phyloP scores from a whole-genome alignment of 108 stramenopile species.

The Pseudonitzschia delicatissima region DNA sequence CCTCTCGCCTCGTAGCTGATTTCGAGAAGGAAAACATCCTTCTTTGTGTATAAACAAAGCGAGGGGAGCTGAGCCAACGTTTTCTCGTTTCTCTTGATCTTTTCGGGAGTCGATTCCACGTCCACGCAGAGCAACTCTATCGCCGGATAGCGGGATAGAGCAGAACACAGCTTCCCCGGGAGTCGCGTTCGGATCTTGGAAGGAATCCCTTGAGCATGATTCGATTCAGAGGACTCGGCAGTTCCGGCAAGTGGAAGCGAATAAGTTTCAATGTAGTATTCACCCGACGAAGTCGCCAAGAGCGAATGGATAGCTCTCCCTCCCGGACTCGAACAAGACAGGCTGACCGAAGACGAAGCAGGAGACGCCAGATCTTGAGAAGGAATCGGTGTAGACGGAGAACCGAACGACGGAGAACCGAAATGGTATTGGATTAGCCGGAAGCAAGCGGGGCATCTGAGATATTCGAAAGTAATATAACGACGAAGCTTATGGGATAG shows the following conservation, averaged over 20 bases:
- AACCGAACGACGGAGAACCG: not conserved
- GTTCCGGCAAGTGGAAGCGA: constrained; percentile 47
- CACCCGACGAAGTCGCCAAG: constrained; percentile 3
- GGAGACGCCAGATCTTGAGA: no score
- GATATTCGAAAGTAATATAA: no score
- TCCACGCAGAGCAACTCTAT: constrained; percentile 65
- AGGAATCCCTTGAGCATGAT: constrained; percentile 3
- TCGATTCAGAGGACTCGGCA: constrained; percentile 12
- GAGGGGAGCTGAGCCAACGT: constrained; percentile 31
- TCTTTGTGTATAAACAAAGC: constrained; percentile 68
- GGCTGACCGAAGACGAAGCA: constrained; percentile 30
- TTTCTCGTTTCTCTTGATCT: not conserved
- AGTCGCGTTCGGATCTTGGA: constrained; percentile 31
- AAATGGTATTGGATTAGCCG: constrained; percentile 4
- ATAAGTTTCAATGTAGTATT: constrained; percentile 45
- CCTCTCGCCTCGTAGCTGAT: constrained; percentile 29
- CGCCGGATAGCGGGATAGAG: constrained; percentile 52
- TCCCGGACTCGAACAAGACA: constrained; percentile 61
- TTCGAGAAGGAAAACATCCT: constrained; percentile 60
- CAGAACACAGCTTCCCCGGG: constrained; percentile 31
- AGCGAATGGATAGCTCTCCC: constrained; percentile 61
- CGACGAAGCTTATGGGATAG: no score
- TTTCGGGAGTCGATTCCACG: constrained; percentile 8
- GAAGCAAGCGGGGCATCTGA: constrained; percentile 2
- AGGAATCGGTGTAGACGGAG: not conserved